These are phyloP conservation scores for Garcia nutans DNA, from an alignment of 345 rosid species.

Conservation along the genomic window DNA sequence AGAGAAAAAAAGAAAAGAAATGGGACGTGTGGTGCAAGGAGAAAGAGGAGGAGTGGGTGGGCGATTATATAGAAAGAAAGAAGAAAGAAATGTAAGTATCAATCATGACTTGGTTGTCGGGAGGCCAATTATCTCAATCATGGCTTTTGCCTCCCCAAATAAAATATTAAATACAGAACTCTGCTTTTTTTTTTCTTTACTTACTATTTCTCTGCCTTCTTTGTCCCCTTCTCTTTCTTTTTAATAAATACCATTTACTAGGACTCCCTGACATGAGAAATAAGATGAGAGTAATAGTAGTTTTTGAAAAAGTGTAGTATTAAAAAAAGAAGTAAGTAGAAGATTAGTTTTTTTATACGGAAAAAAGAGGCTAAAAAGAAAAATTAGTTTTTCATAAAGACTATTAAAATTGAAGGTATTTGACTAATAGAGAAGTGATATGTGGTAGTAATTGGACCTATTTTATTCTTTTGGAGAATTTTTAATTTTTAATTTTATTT, in stretches of 20 bases:
- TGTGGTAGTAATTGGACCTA: no score
- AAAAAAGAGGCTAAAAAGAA: no score
- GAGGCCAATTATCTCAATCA: constrained; percentile 55
- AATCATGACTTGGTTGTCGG: constrained; percentile 62
- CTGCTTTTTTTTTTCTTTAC: neutral
- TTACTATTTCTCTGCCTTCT: neutral
- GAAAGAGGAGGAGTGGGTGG: neutral
- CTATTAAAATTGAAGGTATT: no score
- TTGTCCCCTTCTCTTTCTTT: constrained; percentile 6
- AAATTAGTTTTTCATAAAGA: no score
- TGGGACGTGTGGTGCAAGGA: constrained; percentile 2
- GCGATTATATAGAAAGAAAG: constrained; percentile 61
- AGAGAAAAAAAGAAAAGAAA: constrained; percentile 7
- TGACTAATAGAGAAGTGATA: no score
- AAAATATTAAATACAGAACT: constrained; percentile 29
- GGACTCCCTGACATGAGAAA: no score
- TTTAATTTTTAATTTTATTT: no score
- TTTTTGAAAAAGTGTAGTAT: no score
- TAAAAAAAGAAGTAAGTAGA: no score
- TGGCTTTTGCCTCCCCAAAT: constrained; percentile 39
- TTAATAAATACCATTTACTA: neutral
- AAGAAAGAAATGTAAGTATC: constrained; percentile 25
- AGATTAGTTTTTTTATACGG: no score
- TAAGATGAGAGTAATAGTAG: no score
- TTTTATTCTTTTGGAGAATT: no score